These are phyloP conservation scores for Ampelomyces quisqualis DNA, from an alignment of 2,329 filamentous ascomycete genomes.

Conservation along the genomic window DNA sequence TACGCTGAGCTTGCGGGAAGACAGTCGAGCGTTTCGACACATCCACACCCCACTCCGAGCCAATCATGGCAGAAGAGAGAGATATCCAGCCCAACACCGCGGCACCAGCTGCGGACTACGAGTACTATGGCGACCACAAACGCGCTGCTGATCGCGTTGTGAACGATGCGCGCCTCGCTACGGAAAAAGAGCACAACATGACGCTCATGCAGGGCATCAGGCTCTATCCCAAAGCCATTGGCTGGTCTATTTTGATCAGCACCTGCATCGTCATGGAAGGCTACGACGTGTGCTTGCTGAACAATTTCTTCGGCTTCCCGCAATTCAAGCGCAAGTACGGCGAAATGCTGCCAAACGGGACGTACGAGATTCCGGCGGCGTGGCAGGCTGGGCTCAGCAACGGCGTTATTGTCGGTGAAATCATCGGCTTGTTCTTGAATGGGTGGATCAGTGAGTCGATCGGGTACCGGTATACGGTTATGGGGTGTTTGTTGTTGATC, in stretches of 20 bases:
- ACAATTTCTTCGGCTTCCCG: conserved; percentile 68
- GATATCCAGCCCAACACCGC: conserved; percentile 23
- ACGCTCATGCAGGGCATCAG: conserved; percentile 70
- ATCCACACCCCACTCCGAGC: too few relatives aligned
- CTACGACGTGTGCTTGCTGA: conserved; percentile 78
- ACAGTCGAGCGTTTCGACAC: background rate
- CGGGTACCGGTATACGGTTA: conserved; percentile 51
- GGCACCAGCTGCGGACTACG: conserved; percentile 12
- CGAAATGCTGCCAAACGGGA: conserved; percentile 42
- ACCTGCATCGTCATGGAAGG: conserved; percentile 91
- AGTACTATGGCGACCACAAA: conserved; percentile 25
- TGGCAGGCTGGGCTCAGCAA: conserved; percentile 54
- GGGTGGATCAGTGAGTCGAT: conserved; percentile 51
- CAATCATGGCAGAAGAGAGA: conserved; percentile 27
- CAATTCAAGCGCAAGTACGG: conserved; percentile 52
- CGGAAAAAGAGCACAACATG: conserved; percentile 54
- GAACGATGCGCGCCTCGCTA: conserved; percentile 48
- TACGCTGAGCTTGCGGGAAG: background rate
- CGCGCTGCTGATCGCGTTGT: conserved; percentile 37
- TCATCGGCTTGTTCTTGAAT: conserved; percentile 51
- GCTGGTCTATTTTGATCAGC: conserved; percentile 82
- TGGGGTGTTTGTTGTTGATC: conserved; percentile 47
- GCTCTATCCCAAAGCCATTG: conserved; percentile 83
- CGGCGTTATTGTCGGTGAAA: conserved; percentile 50
- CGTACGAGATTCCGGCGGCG: conserved; percentile 47